Percentiles rank a stretch among this genome's conserved stretches.
These are phyloP conservation scores for Mycena galericulata DNA, from an alignment of 768 basidiomycete species.

Conservation along the genomic window DNA sequence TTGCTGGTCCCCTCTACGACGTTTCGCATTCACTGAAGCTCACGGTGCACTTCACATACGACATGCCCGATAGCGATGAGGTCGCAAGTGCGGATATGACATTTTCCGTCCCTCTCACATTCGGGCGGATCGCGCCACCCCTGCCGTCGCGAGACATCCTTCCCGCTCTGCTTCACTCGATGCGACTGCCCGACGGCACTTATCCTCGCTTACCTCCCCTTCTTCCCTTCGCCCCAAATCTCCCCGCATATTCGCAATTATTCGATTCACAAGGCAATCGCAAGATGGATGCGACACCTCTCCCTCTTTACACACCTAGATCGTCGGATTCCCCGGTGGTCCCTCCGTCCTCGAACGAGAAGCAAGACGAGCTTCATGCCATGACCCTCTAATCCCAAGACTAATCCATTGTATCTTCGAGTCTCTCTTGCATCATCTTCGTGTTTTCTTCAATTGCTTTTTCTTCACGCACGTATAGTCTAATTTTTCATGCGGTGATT, in stretches of 20 bases:
- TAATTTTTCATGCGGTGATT: conserved; percentile 4
- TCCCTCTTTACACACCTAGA: conserved; percentile 72
- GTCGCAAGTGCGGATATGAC: conserved; percentile 49
- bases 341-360: conserved; percentile 15
- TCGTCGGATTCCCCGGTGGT: conserved; percentile 13
- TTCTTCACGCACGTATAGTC: not conserved
- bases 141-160: conserved; percentile 35
- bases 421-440: not conserved
- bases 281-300: conserved; percentile 76
- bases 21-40: conserved; percentile 41
- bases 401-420: conserved; percentile 9
- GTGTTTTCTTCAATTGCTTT: not conserved
- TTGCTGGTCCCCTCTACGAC: conserved; percentile 66
- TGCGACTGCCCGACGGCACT: conserved; percentile 34
- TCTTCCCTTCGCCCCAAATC: conserved; percentile 42
- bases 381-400: conserved; percentile 23
- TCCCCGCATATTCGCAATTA: conserved; percentile 85
- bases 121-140: conserved; percentile 57
- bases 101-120: conserved; percentile 64
- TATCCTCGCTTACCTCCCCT: conserved; percentile 21
- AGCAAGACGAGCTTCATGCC: conserved; percentile 25
- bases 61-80: conserved; percentile 51
- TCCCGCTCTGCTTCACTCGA: conserved; percentile 26
- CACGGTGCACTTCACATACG: conserved; percentile 56
- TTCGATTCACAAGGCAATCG: conserved; percentile 80